A percentile compares a stretch with the other conserved stretches of the same genome.
Evolutionary conservation across 192 early-diverging fungal species (phyloP).

Genomic region (Backusella tarrabulga): DNA sequence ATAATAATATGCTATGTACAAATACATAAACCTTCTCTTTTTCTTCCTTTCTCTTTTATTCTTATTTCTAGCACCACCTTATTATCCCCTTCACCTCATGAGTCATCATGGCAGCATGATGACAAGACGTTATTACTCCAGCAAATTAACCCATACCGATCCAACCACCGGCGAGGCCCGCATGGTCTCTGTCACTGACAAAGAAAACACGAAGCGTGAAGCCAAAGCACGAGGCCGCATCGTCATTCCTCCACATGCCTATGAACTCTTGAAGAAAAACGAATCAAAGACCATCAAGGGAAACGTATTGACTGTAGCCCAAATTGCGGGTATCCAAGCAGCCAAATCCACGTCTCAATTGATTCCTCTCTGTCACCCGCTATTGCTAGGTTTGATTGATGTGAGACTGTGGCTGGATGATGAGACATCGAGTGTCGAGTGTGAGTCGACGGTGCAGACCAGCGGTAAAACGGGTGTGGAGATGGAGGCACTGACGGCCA

Average conservation of each 20-base stretch:
- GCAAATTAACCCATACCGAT: conserved; percentile 76
- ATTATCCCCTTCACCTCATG: neutral
- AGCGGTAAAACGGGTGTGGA: conserved; percentile 88
- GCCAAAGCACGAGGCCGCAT: conserved; percentile 77
- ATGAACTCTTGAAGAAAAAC: conserved; percentile 62
- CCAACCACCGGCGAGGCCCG: conserved; percentile 64
- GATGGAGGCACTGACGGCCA: conserved; percentile 84
- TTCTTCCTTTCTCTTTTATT: neutral
- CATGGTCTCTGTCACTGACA: conserved; percentile 88
- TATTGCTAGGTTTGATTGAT: conserved; percentile 66
- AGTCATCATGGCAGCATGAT: neutral
- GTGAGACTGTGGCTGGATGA: conserved; percentile 63
- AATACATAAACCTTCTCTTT: neutral
- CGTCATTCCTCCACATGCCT: conserved; percentile 63
- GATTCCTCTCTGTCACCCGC: conserved; percentile 89
- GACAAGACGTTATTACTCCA: neutral
- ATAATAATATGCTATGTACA: neutral
- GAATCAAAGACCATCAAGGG: conserved; percentile 60
- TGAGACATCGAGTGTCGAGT: conserved; percentile 47
- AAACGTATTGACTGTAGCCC: conserved; percentile 84
- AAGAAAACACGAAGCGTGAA: conserved; percentile 64
- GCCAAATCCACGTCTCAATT: conserved; percentile 82
- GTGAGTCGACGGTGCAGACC: conserved; percentile 68
- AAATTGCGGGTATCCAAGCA: conserved; percentile 88
- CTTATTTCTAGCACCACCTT: neutral